Base-by-base conservation (phyloP, 306 rosid species). In the Mucuna pruriens region DNA sequence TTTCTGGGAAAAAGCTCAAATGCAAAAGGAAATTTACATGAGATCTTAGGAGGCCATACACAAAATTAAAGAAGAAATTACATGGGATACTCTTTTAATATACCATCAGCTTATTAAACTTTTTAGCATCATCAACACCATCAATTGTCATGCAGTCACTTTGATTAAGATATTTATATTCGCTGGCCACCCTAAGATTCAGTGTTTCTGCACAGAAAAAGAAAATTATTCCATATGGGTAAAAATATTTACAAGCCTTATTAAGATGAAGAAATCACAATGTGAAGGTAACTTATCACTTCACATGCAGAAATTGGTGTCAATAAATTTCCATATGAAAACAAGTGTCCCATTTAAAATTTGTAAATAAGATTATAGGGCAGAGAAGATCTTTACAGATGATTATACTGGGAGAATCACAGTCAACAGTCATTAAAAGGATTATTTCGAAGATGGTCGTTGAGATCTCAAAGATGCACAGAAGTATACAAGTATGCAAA, bases 151-250 rank as follows among this genome's bases (percentile, higher is more conserved):
- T 76, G 89, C 94, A 90, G 62, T 87, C 94, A 83, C 98, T 96
- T 46, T 93, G 97, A 80, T 86, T 96, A 72, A 96, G 98, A 88
- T 90, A 96, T 76, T 82, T 93, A 92, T 92, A 93, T 80, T 90
- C 91, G 12, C 94, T 84, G 71, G 94, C 94, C 75, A 0, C 77
- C 87, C 82, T 90, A 80, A 96, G 93, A 60, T 90, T 86, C 83
- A 96, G 86, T 81, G 76, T 93, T 73, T 91, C 99, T 96, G 90
- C 86, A 91, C 33, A 67, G 25, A 38, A 71, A 81, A 78, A 82
- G 29, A 84, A 11, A 31, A 60, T 52, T 58, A 69, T 20, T 79
- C 8, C 23, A 31, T 40, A 75, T 52, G 55, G 68, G 84, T 49
- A 67, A 84, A 74, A 54, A 38, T 23, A 26, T 71, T 23, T 34